Conservation (phyloP, 129 eudicot genomes). For the Escallonia herrerae region DNA sequence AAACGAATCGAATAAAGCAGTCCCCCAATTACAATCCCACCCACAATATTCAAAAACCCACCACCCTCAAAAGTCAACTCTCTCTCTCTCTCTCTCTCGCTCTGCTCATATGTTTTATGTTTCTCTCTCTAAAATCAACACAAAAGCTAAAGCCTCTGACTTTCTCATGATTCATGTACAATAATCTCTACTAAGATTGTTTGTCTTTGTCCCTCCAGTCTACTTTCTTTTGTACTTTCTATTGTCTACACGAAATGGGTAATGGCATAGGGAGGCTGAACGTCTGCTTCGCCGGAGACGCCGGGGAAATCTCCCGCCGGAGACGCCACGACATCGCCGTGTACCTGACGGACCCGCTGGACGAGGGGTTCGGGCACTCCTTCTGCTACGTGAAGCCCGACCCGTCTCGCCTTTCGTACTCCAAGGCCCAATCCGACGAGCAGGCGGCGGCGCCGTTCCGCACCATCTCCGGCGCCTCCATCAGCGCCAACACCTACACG, state of each 20-base stretch:
- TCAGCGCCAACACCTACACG: constrained; percentile 3
- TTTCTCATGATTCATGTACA: background rate
- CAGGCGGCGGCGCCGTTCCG: background rate
- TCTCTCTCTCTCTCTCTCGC: constrained; percentile 26
- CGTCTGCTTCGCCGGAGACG: constrained; percentile 52
- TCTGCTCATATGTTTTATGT: background rate
- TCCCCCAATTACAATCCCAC: background rate
- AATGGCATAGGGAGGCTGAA: constrained; percentile 52
- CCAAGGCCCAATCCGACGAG: background rate
- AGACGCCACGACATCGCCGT: constrained; percentile 34
- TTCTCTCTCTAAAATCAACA: background rate
- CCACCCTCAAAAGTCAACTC: constrained; percentile 32
- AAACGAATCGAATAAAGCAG: background rate
- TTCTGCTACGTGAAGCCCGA: constrained; percentile 3
- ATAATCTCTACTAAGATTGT: background rate
- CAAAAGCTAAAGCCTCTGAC: background rate
- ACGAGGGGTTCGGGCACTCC: constrained; percentile 44
- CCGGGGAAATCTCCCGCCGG: constrained; percentile 40
- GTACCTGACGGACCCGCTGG: constrained; percentile 36
- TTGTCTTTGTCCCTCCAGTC: background rate
- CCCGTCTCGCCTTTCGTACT: background rate
- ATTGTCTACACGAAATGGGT: constrained; percentile 39
- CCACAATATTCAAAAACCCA: background rate
- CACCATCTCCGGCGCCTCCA: constrained; percentile 3
- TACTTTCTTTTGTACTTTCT: constrained; percentile 1